Evolutionary conservation across 306 rosid species (phyloP).

Genomic region (Benincasa hispida): DNA sequence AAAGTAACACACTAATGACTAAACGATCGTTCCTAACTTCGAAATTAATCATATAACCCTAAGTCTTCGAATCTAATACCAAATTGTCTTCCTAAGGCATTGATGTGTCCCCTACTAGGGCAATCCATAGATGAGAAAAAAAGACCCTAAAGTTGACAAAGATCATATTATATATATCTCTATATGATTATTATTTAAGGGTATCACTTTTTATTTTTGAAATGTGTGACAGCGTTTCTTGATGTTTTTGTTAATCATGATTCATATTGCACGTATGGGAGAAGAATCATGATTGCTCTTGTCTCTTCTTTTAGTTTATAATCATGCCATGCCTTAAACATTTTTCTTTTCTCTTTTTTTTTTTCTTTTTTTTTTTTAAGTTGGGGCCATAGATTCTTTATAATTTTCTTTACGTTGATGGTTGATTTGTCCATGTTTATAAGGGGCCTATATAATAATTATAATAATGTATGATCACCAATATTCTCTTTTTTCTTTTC

Average conservation of each 20-base stretch:
- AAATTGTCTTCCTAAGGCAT: background rate
- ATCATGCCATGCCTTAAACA: background rate
- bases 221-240: constrained; percentile 3
- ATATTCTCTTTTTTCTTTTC: too few species aligned
- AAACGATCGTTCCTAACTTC: background rate
- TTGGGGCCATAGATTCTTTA: background rate
- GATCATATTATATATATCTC: background rate
- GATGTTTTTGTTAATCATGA: constrained; percentile 4
- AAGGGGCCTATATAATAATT: background rate
- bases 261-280: background rate
- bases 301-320: background rate
- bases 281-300: background rate
- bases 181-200: background rate
- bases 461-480: background rate
- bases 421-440: background rate
- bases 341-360: background rate
- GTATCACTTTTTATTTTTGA: background rate
- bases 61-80: background rate
- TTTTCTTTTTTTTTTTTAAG: background rate
- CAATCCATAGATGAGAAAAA: background rate
- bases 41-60: background rate
- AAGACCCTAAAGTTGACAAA: background rate
- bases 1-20: too few species aligned
- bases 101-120: background rate
- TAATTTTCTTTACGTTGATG: background rate